Evolutionary conservation across 257 asterid genomes (phyloP), one percentile per base, ranked within the genome.

Genomic region (Nicotiana tomentosiformis): DNA sequence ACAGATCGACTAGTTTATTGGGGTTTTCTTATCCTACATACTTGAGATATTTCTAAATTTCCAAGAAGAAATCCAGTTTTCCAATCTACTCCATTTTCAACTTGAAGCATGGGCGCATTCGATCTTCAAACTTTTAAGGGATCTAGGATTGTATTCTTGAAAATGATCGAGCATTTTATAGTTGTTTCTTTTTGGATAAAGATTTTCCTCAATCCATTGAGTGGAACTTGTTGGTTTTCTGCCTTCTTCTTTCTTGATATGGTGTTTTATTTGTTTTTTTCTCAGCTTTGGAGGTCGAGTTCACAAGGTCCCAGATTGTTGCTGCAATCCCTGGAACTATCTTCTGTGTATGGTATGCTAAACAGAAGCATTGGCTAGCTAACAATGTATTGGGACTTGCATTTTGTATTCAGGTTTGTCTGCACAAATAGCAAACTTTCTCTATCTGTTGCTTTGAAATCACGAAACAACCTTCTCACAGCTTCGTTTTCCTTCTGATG

Each of bases 321-420:
- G 97, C 99, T 58, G 92, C 95, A 66, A 91, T 96, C 86, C 99
- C 99, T 60, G 99, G 98, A 85, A 89, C 97, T 74, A 90, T 94
- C 89, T 96, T 96, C 83, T 96, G 98, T 67, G 97, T 88, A 17
- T 96, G 99, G 98, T 94, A 96, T 88, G 99, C 98, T 79, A 88
- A 89, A 56, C 84, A 92, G 93, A 96, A 96, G 93, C 99, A 96
- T 84, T 96, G 99, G 99, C 94, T 94, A 17, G 98, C 99, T 80
- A 96, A 94, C 91, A 96, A 96, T 83, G 89, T 91, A 61, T 88
- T 96, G 93, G 98, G 99, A 69, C 98, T 94, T 58, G 95, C 98
- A 51, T 96, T 96, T 89, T 91, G 93, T 93, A 90, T 96, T 90
- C 99, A 95, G 97, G 98, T 96, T 78, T 62, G 78, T 66, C 80